Base-by-base conservation (phyloP, 2,329 filamentous ascomycete species). In the Aspergillus sp. region DNA sequence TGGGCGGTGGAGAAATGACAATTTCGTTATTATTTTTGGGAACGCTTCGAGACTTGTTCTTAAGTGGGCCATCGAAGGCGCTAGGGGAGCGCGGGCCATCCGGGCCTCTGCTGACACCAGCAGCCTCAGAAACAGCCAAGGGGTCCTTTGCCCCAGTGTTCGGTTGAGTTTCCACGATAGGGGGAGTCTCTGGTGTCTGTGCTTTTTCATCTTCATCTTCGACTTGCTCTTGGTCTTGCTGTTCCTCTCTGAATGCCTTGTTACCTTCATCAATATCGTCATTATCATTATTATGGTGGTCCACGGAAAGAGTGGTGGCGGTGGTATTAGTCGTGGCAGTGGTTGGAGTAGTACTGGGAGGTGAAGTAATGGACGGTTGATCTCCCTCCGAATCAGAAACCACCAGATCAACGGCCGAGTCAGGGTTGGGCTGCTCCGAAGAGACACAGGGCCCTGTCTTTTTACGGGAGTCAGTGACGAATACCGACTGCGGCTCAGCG, bases 1-100 rank as follows among this genome's bases (percentile, higher is more conserved):
- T 43, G 44, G 46, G 54, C 48, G 53, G 54, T 43, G 50, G 47
- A 53, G 52, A 45, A 41, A 49, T 52, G 45, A 51, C 49, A 57
- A 54, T 57, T 55, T 58, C 55, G 50, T 49, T 49, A 41, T 53
- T 53, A 51, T 49, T 49, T 42, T 53, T 53, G 48, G 56, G 49
- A 52, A 51, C 49, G 43, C 53, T 56, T 51, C 54, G 45, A 50
- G 55, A 51, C 45, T 57, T 50, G 45, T 49, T 52, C 53, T 53
- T 48, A 50, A 53, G 62, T 61, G 62, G 59, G 49, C 56, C 57
- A 44, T 59, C 52, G 46, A 53, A 44, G 52, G 55, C 60, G 54
- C 61, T 63, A 61, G 62, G 50, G 53, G 57, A 57, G 52, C 56
- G 54, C 55, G 58, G 53, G 51, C 57, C 55, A 47, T 54, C 56